These are phyloP conservation scores for Yamadazyma dendronema DNA, from an alignment of 1,139 yeast species.

Conservation along the genomic window DNA sequence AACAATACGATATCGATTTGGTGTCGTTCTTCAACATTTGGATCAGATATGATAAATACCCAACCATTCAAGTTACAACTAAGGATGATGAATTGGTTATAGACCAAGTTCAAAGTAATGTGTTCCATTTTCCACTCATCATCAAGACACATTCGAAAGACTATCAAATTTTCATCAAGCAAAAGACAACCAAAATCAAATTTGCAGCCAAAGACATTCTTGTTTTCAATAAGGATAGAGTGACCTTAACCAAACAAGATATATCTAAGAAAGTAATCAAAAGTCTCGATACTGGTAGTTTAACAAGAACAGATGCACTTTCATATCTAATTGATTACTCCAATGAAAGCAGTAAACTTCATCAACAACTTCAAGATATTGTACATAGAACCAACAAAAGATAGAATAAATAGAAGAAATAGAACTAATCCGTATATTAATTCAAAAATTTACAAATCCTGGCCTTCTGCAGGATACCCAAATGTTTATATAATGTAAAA, in stretches of 20 bases:
- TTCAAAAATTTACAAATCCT: background rate
- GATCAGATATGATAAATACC: conserved; percentile 59
- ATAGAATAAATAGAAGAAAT: background rate
- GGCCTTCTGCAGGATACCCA: background rate
- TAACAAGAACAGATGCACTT: conserved; percentile 13
- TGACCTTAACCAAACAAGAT: conserved; percentile 13
- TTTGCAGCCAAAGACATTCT: conserved; percentile 9
- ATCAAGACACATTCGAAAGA: conserved; percentile 18
- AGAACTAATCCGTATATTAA: background rate
- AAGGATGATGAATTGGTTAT: conserved; percentile 30
- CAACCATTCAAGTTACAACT: conserved; percentile 44
- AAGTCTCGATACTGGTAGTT: conserved; percentile 7
- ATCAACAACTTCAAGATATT: conserved; percentile 7
- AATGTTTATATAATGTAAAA: background rate
- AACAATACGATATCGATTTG: conserved; percentile 32
- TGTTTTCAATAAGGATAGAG: conserved; percentile 13
- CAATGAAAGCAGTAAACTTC: conserved; percentile 10
- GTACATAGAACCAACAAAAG: conserved; percentile 6
- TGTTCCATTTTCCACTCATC: conserved; percentile 52
- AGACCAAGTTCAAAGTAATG: conserved; percentile 51
- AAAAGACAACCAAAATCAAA: conserved; percentile 12
- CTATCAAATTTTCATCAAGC: conserved; percentile 10
- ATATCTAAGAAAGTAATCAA: conserved; percentile 14
- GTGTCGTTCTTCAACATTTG: conserved; percentile 53
- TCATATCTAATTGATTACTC: conserved; percentile 16